Evolutionary conservation across 2,329 filamentous ascomycete species (phyloP), one percentile per base, ranked within the genome.

Genomic region (Alternaria sp.): DNA sequence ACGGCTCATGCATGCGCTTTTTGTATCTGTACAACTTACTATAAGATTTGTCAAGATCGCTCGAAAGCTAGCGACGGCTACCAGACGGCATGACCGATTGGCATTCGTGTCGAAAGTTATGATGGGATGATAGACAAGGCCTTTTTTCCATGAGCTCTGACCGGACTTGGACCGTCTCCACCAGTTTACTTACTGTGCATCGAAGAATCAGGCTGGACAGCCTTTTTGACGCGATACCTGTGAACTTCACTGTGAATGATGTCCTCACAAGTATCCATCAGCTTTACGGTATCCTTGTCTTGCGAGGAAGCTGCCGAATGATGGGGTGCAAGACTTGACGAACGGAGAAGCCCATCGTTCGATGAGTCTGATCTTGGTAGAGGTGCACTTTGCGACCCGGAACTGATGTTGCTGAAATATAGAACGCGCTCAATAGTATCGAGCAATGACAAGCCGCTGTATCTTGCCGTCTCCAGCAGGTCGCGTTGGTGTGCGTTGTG

Each of bases 381-480:
- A 6, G 58, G 47, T 19, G 19, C 17, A 15, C 40, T 28, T 25
- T 21, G 43, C 30, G 43, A 32, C 19, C 43, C 26, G 11, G 59
- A 59, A 36, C 59, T 62, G 12, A 62, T 62, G 17, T 62, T 62
- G 4, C 55, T 62, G 43, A 62, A 62, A 59, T 62, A 57, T 10
- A 62, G 40, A n/a, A 62, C 30, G 36, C 56, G 59, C 11, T 62
- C 59, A 12, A 62, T 62, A 3, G 59, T 62, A 28, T 62, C 56
- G 12, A 62, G 59, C 17, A 62, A 19, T 15, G 49, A 62, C 10
- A 59, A 12, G 8, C 59, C 55, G 10, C 59, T 62, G 49, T 62
- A 62, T 10, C 49, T 44, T 8, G 59, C 59, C 1, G 55, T 62
- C 25, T 62, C 59, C 7, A 62, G 43, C 11, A 62, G 32, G 23